A percentile compares a stretch with the other conserved stretches of the same genome.
phyloP scores from a whole-genome alignment of 2,329 filamentous ascomycete species.

The Claviceps spartinae region DNA sequence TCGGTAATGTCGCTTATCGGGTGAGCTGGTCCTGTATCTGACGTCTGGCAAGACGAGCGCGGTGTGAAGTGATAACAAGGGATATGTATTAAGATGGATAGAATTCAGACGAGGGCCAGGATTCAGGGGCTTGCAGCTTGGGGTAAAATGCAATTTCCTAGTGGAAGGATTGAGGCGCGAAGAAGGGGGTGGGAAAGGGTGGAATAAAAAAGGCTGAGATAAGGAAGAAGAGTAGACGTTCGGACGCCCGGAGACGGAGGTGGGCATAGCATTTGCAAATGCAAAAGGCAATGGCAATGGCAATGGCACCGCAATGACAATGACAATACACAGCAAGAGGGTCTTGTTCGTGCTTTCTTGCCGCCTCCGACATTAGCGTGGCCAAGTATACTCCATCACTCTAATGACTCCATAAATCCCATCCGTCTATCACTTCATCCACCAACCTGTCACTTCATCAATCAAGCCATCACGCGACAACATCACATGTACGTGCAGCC shows the following conservation, averaged over 20 bases:
- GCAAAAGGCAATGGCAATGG: not conserved
- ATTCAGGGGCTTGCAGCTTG: conserved; percentile 1
- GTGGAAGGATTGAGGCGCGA: not conserved
- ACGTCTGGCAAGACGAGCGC: not conserved
- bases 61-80: not conserved
- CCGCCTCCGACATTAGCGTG: not conserved
- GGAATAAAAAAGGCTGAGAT: not conserved
- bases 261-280: not conserved
- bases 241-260: not conserved
- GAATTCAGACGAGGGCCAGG: conserved; percentile 1
- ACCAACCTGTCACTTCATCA: not conserved
- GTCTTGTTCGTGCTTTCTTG: not conserved
- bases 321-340: not conserved
- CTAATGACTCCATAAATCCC: not conserved
- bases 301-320: not conserved
- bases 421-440: not conserved
- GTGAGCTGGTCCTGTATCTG: not conserved
- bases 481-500: not conserved
- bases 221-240: not conserved
- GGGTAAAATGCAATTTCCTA: not conserved
- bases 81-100: not conserved
- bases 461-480: not conserved
- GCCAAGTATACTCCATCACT: not conserved
- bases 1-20: not conserved
- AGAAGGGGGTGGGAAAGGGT: not conserved